These are phyloP conservation scores for Lachnellula hyalina DNA, from an alignment of 2,329 filamentous ascomycete species.

Conservation along the genomic window DNA sequence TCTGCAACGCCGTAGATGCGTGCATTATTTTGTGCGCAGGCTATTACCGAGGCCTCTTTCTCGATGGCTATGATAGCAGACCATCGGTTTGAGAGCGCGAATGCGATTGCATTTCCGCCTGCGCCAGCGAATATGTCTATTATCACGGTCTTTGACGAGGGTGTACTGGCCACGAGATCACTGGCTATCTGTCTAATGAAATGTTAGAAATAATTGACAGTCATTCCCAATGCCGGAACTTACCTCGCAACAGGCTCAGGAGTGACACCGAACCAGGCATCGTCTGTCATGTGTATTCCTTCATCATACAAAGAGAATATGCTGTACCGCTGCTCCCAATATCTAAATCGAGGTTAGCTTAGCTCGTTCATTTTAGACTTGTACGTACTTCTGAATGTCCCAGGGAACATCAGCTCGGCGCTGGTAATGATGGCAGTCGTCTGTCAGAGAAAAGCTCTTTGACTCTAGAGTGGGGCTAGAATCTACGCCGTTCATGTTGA, in stretches of 20 bases:
- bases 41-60: constrained; percentile 70
- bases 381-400: constrained; percentile 73
- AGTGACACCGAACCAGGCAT: constrained; percentile 96
- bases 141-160: constrained; percentile 37
- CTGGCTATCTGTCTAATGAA: constrained; percentile 62
- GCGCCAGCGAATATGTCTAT: constrained; percentile 89
- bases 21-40: constrained; percentile 91
- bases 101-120: constrained; percentile 92
- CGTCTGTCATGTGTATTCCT: constrained; percentile 84
- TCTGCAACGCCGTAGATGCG: constrained; percentile 73
- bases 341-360: constrained; percentile 46
- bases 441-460: constrained; percentile 42
- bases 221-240: constrained; percentile 25
- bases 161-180: constrained; percentile 52
- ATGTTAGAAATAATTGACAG: constrained; percentile 4
- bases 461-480: not conserved
- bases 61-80: constrained; percentile 84
- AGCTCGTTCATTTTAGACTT: not conserved
- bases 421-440: constrained; percentile 71
- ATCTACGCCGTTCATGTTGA: not conserved
- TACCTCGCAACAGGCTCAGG: constrained; percentile 86
- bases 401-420: constrained; percentile 65
- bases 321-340: constrained; percentile 82
- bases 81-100: constrained; percentile 77
- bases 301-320: constrained; percentile 86